phyloP scores from a whole-genome alignment of 2,329 filamentous ascomycete species.

The Pseudogymnoascus sp. region DNA sequence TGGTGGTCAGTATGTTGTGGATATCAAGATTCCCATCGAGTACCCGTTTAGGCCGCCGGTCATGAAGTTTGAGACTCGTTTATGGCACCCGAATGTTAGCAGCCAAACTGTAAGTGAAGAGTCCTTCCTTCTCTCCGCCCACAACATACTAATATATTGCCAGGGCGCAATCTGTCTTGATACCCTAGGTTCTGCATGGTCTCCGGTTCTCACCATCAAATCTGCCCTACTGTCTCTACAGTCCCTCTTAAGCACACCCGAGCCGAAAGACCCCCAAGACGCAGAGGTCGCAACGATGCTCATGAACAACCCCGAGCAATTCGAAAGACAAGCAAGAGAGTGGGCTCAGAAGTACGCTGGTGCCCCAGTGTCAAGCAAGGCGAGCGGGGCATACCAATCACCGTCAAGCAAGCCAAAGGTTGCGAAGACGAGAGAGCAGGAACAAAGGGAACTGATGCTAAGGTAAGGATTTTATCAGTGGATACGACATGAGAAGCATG shows the following conservation, averaged over 20 bases:
- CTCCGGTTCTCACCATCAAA: constrained; percentile 92
- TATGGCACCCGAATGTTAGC: constrained; percentile 97
- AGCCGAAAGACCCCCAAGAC: constrained; percentile 94
- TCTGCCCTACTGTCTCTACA: constrained; percentile 88
- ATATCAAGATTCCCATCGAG: constrained; percentile 77
- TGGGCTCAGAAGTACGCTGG: constrained; percentile 83
- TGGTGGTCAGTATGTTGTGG: constrained; percentile 71
- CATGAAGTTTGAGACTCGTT: constrained; percentile 87
- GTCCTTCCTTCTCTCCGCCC: background rate
- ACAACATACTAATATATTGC: constrained; percentile 19
- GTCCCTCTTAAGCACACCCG: constrained; percentile 84
- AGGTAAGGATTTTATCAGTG: constrained; percentile 17
- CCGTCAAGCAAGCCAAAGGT: constrained; percentile 20
- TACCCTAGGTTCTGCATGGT: constrained; percentile 84
- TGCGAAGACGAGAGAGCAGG: constrained; percentile 23
- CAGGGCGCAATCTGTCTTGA: constrained; percentile 96
- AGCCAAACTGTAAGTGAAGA: constrained; percentile 68
- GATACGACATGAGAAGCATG: background rate
- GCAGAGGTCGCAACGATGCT: constrained; percentile 92
- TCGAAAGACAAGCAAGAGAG: constrained; percentile 74
- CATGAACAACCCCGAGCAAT: constrained; percentile 67
- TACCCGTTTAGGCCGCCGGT: constrained; percentile 90
- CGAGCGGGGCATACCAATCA: constrained; percentile 27
- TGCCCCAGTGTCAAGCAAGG: constrained; percentile 41
- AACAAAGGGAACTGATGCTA: constrained; percentile 19